phyloP scores from a whole-genome alignment of 805 yeast genomes.

The Starmerella gropengiesseri region DNA sequence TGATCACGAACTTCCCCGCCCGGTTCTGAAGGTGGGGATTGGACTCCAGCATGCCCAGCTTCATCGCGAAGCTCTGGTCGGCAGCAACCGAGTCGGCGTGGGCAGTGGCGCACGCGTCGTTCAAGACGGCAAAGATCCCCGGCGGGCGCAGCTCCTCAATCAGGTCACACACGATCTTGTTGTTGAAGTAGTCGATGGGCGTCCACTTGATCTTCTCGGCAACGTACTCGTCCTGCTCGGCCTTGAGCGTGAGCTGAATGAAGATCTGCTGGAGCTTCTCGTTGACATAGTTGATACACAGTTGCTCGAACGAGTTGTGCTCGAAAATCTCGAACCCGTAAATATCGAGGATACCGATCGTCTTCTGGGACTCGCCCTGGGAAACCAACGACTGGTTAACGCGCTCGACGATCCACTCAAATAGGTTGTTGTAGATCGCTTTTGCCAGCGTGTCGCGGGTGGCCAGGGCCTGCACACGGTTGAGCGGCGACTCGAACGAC shows the following conservation, averaged over 20 bases:
- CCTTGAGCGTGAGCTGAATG: constrained; percentile 86
- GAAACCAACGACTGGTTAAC: constrained; percentile 69
- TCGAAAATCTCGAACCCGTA: constrained; percentile 95
- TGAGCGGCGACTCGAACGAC: constrained; percentile 86
- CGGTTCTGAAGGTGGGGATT: constrained; percentile 87
- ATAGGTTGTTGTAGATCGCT: constrained; percentile 81
- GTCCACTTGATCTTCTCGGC: constrained; percentile 95
- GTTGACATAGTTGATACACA: constrained; percentile 90
- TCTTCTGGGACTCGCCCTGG: constrained; percentile 39
- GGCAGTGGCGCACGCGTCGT: constrained; percentile 95
- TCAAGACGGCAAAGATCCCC: constrained; percentile 89
- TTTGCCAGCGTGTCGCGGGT: constrained; percentile 92
- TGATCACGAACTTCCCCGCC: constrained; percentile 73
- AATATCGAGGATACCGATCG: constrained; percentile 84
- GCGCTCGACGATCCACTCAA: constrained; percentile 92
- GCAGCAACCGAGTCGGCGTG: constrained; percentile 97
- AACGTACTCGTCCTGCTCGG: constrained; percentile 96
- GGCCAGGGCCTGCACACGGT: constrained; percentile 78
- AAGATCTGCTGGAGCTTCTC: constrained; percentile 95
- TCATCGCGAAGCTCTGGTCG: constrained; percentile 88
- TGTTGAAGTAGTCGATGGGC: constrained; percentile 91
- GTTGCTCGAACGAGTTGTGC: constrained; percentile 87
- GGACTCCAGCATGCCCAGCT: constrained; percentile 69
- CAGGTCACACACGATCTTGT: constrained; percentile 90
- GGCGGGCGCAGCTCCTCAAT: constrained; percentile 93